Conservation (phyloP, 2,329 filamentous ascomycete species). For the Beauveria sp. region DNA sequence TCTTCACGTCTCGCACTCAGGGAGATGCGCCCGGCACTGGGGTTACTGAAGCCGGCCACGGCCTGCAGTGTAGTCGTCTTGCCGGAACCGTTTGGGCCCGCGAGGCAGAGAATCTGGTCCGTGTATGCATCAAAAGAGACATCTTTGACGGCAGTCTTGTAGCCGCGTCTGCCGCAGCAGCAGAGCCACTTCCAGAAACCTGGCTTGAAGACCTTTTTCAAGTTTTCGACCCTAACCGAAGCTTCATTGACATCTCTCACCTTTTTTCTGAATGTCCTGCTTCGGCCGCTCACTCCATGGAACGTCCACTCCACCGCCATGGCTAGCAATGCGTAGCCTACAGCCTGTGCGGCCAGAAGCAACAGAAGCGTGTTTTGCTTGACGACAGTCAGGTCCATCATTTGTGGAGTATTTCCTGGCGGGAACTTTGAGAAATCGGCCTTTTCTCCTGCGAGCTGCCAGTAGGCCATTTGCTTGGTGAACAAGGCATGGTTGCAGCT, state of each 20-base stretch:
- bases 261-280: background rate
- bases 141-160: slow-evolving; percentile 49
- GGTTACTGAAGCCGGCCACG: slow-evolving; percentile 55
- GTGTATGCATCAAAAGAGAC: slow-evolving; percentile 51
- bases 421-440: slow-evolving; percentile 12
- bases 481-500: slow-evolving; percentile 20
- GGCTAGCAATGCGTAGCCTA: slow-evolving; percentile 26
- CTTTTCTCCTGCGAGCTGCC: slow-evolving; percentile 13
- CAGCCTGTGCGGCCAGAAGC: slow-evolving; percentile 25
- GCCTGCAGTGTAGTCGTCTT: slow-evolving; percentile 65
- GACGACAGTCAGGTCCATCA: slow-evolving; percentile 18
- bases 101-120: slow-evolving; percentile 57
- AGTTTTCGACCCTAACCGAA: background rate
- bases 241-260: background rate
- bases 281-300: slow-evolving; percentile 27
- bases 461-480: slow-evolving; percentile 18
- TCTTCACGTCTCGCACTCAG: slow-evolving; percentile 44
- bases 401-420: background rate
- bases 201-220: slow-evolving; percentile 27
- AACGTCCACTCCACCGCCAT: slow-evolving; percentile 24
- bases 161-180: slow-evolving; percentile 25
- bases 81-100: slow-evolving; percentile 64
- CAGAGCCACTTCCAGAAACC: slow-evolving; percentile 22
- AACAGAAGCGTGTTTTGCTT: slow-evolving; percentile 22
- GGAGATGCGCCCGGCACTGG: slow-evolving; percentile 51